Evolutionary conservation across 106 monocot genomes (phyloP), one percentile per base, ranked within the genome.

Genomic region (Dendrobium officinale): DNA sequence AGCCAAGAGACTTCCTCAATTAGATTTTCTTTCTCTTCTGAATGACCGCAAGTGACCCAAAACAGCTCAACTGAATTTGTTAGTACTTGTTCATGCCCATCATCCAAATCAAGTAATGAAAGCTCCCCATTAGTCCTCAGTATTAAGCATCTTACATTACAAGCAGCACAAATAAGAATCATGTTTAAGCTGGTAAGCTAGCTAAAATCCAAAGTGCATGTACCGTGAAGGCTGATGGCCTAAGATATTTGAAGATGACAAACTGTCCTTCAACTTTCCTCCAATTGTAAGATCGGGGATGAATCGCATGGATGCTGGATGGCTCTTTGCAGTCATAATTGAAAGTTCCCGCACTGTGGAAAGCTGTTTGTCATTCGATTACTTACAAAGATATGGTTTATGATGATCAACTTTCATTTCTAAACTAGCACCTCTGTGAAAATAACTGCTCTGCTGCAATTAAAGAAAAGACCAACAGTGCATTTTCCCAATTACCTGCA

Each of bases 1-100:
- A 99, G 43, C 99, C 99, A 99, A 48, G 99, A 99, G 78, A 99
- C 91, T 85, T 99, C 99, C 78, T 99, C 92, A 59, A 99, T 93
- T 80, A 99, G 90, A 85, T 93, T 99, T 66, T 83, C 86, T 77
- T 86, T 95, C 84, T 99, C 91, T 70, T 99, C 99, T 61, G 90
- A 91, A 77, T 93, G 91, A 22, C 87, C 91, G 85, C 95, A 89
- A 67, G 95, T 95, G 42, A 99, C 99, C 99, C 99, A 99, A 82
- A 99, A 95, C 11, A 95, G 73, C 55, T 99, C 99, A 84, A 95
- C 87, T 37, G 93, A 99, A 82, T 84, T 88, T 73, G 99, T 91
- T 20, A 99, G 87, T 26, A 86, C 88, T 56, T 91, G 89, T 78
- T 99, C 99, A 82, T 90, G 92, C 2, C 99, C 99, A 83, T 99